Base-by-base conservation (phyloP, 2,329 filamentous ascomycete genomes). In the Rutstroemia sp. region DNA sequence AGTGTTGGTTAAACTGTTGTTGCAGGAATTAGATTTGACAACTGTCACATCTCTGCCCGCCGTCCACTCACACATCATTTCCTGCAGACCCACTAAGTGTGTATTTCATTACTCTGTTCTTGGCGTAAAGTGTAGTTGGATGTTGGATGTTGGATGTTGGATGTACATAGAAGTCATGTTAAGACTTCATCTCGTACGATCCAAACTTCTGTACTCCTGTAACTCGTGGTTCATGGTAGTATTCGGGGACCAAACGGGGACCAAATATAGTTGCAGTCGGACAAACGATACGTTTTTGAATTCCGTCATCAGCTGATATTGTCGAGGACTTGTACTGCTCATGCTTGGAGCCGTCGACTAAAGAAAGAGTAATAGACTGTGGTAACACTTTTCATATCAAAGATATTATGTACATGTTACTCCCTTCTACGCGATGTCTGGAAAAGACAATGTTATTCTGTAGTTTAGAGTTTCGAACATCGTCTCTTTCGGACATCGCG, bases 171-270 rank as follows among this genome's bases (percentile, higher is more conserved):
- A 34, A 34, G 4, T 34, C 30, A 34, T 34, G 30, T 12, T 34
- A 34, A 34, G 30, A 34, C 10, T 12, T 34, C 30, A 34, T 34
- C 10, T 12, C 9, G 30, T 34, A 10, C 30, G 10, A 34, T 34
- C 9, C 9, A 34, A 10, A 34, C 3, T 34, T 9, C 9, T 34
- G 4, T 19, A 42, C 39, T 42, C 6, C n/a, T 17, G 19, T n/a
- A 42, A 42, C 19, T 17, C 19, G n/a, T 42, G 19, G 39, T 2
- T 25, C 19, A 50, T 23, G 39, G 49, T 51, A n/a, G 49, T 30
- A 51, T 51, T 30, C 49, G 49, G 49, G 49, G 49, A 51, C 49
- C n/a, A 51, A 51, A 51, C 3, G 49, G 49, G 37, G 38, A 51
- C 49, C 49, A 51, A 21, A 42, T 21, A 19, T 41, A 30, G 48